A percentile compares a stretch with the other conserved stretches of the same genome.
Conservation (phyloP, 306 rosid genomes). For the Gastrolobium bilobum region DNA sequence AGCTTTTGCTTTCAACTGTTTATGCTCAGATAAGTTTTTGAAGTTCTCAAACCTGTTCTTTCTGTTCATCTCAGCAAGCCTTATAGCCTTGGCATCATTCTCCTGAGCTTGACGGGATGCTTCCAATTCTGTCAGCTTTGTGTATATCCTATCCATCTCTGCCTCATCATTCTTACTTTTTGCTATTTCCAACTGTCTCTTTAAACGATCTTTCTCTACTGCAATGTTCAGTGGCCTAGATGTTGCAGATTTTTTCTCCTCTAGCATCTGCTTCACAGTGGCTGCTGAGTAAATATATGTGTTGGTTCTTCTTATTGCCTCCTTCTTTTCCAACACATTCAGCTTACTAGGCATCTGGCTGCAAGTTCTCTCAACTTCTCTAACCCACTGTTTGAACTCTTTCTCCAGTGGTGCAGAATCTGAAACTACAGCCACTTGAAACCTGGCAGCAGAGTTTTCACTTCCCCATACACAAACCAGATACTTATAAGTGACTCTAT, state of each 20-base stretch:
- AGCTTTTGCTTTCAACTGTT: slow-evolving; percentile 47
- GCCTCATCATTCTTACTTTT: slow-evolving; percentile 52
- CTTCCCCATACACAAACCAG: slow-evolving; percentile 71
- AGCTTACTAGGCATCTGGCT: slow-evolving; percentile 60
- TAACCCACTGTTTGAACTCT: slow-evolving; percentile 65
- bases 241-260: slow-evolving; percentile 60
- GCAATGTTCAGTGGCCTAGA: slow-evolving; percentile 69
- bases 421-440: slow-evolving; percentile 68
- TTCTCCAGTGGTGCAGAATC: slow-evolving; percentile 66
- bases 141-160: slow-evolving; percentile 57
- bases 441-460: slow-evolving; percentile 62
- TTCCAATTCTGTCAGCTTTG: slow-evolving; percentile 63
- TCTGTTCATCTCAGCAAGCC: slow-evolving; percentile 75
- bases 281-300: slow-evolving; percentile 65
- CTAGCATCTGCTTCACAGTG: slow-evolving; percentile 72
- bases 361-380: slow-evolving; percentile 60
- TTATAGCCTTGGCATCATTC: slow-evolving; percentile 59
- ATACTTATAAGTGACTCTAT: slow-evolving; percentile 63
- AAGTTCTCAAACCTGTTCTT: slow-evolving; percentile 71
- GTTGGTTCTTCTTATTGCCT: slow-evolving; percentile 60
- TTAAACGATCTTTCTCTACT: slow-evolving; percentile 70
- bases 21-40: slow-evolving; percentile 61
- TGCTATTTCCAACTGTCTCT: slow-evolving; percentile 62
- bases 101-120: slow-evolving; percentile 52
- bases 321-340: slow-evolving; percentile 63